Percentiles rank a stretch among this genome's conserved stretches.
These are phyloP conservation scores for Periconia macrospinosa DNA, from an alignment of 2,329 filamentous ascomycete species.

Conservation along the genomic window DNA sequence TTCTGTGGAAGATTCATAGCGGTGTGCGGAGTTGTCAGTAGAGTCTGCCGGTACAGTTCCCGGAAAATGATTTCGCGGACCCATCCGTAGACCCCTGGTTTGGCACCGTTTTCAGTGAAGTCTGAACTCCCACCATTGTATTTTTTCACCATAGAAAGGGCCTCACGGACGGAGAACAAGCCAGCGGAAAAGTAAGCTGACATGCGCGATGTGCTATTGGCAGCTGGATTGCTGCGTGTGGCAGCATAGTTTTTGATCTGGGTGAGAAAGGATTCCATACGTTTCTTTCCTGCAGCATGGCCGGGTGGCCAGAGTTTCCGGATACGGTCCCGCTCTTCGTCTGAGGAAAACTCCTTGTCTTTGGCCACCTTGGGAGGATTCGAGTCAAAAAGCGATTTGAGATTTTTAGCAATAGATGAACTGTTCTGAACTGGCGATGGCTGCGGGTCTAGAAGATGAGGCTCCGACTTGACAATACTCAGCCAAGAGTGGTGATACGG, in stretches of 20 bases:
- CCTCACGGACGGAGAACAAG: slow-evolving; percentile 50
- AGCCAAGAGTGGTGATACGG: slow-evolving; percentile 55
- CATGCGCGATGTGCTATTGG: slow-evolving; percentile 46
- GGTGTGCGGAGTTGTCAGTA: slow-evolving; percentile 50
- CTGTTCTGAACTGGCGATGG: slow-evolving; percentile 47
- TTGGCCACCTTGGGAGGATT: slow-evolving; percentile 40
- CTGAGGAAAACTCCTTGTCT: slow-evolving; percentile 44
- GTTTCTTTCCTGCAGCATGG: slow-evolving; percentile 46
- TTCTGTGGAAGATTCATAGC: slow-evolving; percentile 56
- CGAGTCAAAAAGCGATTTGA: slow-evolving; percentile 36
- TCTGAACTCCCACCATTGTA: slow-evolving; percentile 47
- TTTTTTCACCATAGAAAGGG: slow-evolving; percentile 45
- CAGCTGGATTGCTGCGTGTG: slow-evolving; percentile 47
- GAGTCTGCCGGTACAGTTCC: slow-evolving; percentile 54
- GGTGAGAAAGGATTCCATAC: slow-evolving; percentile 46
- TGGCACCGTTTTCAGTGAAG: slow-evolving; percentile 45
- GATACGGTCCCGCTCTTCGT: slow-evolving; percentile 45
- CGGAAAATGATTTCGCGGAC: slow-evolving; percentile 57
- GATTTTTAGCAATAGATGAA: slow-evolving; percentile 23
- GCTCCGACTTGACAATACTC: slow-evolving; percentile 45
- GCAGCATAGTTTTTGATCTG: slow-evolving; percentile 46
- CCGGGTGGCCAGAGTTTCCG: slow-evolving; percentile 51
- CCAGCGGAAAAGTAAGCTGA: slow-evolving; percentile 51
- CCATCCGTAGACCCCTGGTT: slow-evolving; percentile 47
- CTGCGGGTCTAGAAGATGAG: slow-evolving; percentile 47